Evolutionary conservation across 2,329 filamentous ascomycete species (phyloP), one percentile per base, ranked within the genome.

Genomic region (Beauveria medogensis): DNA sequence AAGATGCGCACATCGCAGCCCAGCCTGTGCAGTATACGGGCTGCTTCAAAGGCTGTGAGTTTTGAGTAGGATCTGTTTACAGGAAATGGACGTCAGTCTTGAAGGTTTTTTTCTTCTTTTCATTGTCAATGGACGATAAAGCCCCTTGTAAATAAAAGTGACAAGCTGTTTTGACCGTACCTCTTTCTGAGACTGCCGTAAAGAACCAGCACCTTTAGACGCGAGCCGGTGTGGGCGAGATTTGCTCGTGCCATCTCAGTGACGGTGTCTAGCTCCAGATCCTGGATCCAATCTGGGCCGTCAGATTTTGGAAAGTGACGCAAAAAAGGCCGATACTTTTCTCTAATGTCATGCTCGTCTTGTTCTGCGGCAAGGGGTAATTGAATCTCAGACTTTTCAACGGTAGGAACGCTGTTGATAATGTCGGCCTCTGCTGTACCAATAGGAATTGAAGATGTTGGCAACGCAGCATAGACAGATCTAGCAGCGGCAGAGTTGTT

Each of bases 1-100:
- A 79, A 88, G 1, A 88, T 74, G 5, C 85, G 81, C 2, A 88
- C 85, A 64, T 88, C 86, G 67, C 84, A 88, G 26, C 86, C 86
- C 0, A 89, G 78, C 3, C 85, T 80, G 68, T 80, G 82, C 2
- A 89, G 79, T 48, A 88, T 85, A 0, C 86, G 75, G 2, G 76
- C 76, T 6, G 78, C 80, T 70, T 89, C 86, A 44, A 75, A 83
- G 1, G 85, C 84, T 2, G 87, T 73, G 0, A 88, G 75, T 5
- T 77, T 73, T 0, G 84, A 87, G 67, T 84, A 88, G 1, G 85
- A 88, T 80, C 60, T 52, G 44, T 43, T 43, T 30, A 44, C 18
- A 3, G 40, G 12, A 12, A 14, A 18, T 9, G 18, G 30, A 43
- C 7, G 40, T 43, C 40, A n/a, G 18, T n/a, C 40, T 34, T 34